Conservation (phyloP, 768 basidiomycete species). For the Lactifluus volemus region DNA sequence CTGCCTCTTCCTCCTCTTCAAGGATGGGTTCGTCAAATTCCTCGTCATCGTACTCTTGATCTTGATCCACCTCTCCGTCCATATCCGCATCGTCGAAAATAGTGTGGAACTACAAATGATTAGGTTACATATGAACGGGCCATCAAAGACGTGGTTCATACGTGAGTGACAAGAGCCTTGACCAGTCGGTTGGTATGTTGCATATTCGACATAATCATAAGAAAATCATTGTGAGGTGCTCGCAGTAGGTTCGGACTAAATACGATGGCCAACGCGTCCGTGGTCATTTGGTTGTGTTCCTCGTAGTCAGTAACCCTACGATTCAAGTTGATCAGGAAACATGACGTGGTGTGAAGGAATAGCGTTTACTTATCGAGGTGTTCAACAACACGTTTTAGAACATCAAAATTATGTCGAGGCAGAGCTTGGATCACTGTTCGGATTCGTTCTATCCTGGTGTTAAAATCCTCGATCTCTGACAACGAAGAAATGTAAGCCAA, state of each 20-base stretch:
- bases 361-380: conserved; percentile 64
- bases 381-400: conserved; percentile 71
- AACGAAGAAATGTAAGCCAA: not conserved
- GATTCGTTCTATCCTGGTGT: conserved; percentile 53
- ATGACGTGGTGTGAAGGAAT: not conserved
- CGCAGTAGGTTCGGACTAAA: conserved; percentile 77
- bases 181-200: conserved; percentile 19
- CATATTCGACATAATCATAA: conserved; percentile 74
- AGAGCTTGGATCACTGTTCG: conserved; percentile 60
- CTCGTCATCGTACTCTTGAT: conserved; percentile 50
- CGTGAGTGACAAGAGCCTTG: conserved; percentile 57
- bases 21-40: conserved; percentile 58
- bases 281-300: conserved; percentile 85
- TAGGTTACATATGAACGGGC: conserved; percentile 14
- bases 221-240: conserved; percentile 71
- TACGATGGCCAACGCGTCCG: conserved; percentile 76
- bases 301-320: conserved; percentile 78
- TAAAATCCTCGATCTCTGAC: conserved; percentile 60
- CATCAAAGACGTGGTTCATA: conserved; percentile 26
- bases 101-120: conserved; percentile 36
- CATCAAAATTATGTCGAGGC: conserved; percentile 65
- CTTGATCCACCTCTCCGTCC: conserved; percentile 29
- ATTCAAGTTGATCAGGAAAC: not conserved
- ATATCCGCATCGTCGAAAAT: conserved; percentile 65
- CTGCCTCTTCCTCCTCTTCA: conserved; percentile 53